phyloP scores from a whole-genome alignment of 768 basidiomycete genomes.

The Hebeloma cylindrosporum region DNA sequence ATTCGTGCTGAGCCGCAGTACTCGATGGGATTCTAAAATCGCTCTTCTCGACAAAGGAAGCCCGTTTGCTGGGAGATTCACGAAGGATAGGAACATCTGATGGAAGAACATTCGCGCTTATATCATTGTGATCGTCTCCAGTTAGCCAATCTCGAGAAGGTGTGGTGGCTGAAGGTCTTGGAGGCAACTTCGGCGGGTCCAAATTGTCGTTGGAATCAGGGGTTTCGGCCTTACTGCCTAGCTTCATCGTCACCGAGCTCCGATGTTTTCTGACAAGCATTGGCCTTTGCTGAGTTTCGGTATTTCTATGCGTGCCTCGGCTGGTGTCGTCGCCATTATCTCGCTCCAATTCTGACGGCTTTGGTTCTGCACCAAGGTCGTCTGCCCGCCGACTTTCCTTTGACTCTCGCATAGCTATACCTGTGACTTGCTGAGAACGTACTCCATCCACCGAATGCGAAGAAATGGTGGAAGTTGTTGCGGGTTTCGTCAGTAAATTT shows the following conservation, averaged over 20 bases:
- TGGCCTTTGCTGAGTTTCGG: slow-evolving; percentile 33
- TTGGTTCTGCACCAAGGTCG: neutral
- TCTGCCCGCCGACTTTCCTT: slow-evolving; percentile 21
- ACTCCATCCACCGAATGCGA: slow-evolving; percentile 35
- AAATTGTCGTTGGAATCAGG: slow-evolving; percentile 5
- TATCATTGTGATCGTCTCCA: slow-evolving; percentile 52
- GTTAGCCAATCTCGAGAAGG: slow-evolving; percentile 70
- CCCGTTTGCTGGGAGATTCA: slow-evolving; percentile 71
- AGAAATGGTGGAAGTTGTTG: slow-evolving; percentile 18
- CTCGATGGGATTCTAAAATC: slow-evolving; percentile 40
- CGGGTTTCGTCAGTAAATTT: slow-evolving; percentile 24
- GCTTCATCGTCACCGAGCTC: slow-evolving; percentile 48
- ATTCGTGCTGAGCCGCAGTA: slow-evolving; percentile 36
- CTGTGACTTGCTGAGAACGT: slow-evolving; percentile 59
- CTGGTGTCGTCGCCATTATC: neutral
- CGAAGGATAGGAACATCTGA: slow-evolving; percentile 53
- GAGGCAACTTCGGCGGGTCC: slow-evolving; percentile 10
- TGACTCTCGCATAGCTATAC: slow-evolving; percentile 48
- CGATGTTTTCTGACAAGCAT: slow-evolving; percentile 49
- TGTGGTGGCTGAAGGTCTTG: slow-evolving; percentile 10
- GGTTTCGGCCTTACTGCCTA: too few species aligned
- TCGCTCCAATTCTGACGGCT: too few species aligned
- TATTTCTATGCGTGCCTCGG: too few species aligned
- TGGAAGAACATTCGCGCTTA: slow-evolving; percentile 18
- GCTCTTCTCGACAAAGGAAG: slow-evolving; percentile 60